Base-by-base conservation (phyloP, 2,329 filamentous ascomycete species). In the Xylaria sp. region DNA sequence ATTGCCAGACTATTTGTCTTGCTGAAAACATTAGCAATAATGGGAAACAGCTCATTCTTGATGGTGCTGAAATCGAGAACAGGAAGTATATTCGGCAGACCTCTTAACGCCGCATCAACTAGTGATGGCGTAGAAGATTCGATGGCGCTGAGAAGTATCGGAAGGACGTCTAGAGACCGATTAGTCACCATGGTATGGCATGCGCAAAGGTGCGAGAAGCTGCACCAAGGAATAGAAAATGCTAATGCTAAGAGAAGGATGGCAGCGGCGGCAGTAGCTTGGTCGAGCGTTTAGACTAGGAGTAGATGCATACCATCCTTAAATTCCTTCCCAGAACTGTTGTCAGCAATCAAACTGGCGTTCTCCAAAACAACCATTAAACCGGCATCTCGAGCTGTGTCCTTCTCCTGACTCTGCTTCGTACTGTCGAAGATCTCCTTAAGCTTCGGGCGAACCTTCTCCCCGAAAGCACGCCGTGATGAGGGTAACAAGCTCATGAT, bases 61-160 rank as follows among this genome's bases (percentile, higher is more conserved):
- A 97, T 93, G 0, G 94, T 98, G 68, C 90, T 96, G 69, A 97
- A 98, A 76, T 99, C 95, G 7, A 99, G 86, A 2, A 95, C 87
- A 0, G 93, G 92, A 4, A 98, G 79, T n/a, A 97, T 86, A 1
- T 87, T 83, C 1, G 92, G 89, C 4, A 99, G 79, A 27, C 89
- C 91, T 51, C 90, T 86, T 13, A 99, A 81, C 2, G 93, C 89
- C 3, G 91, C 90, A 76, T 98, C 95, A 0, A 97, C 90, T 15
- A 99, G 82, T 1, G 90, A 90, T 68, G 96, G 95, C 0, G 93
- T 97, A 0, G 92, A 85, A 9, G 93, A 97, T 70, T 97, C 92
- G 56, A 99, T 85, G 0, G 92, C 92, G 7, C 93, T 81, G 57
- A 92, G 81, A 44, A 98, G 85, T 41, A 99, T 89, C 1, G 95